Conservation (phyloP, 768 basidiomycete genomes). For the Coprinopsis sp. region DNA sequence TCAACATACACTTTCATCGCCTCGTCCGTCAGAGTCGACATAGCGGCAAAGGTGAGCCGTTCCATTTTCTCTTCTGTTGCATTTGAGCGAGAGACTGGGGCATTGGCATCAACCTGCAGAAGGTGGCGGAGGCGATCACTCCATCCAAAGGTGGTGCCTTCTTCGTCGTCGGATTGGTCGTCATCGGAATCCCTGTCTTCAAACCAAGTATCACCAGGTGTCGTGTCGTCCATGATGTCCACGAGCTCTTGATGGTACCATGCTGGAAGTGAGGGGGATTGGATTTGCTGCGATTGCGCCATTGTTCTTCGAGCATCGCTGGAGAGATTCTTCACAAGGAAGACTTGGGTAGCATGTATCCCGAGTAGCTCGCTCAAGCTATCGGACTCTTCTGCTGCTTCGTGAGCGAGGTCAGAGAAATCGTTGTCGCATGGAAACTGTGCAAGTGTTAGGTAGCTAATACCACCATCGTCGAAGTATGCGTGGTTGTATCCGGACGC, state of each 20-base stretch:
- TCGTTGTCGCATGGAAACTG: constrained; percentile 18
- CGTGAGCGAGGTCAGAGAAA: constrained; percentile 7
- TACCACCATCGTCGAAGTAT: constrained; percentile 6
- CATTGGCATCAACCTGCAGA: constrained; percentile 1
- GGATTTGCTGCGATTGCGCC: too few relatives aligned
- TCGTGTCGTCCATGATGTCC: too few relatives aligned
- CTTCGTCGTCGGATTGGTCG: too few relatives aligned
- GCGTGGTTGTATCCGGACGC: constrained; percentile 16
- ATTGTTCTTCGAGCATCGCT: background rate
- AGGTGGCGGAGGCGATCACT: background rate
- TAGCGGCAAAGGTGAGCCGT: constrained; percentile 6
- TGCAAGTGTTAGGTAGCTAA: constrained; percentile 15
- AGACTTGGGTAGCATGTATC: background rate
- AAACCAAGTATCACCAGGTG: too few relatives aligned
- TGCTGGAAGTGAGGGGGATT: too few relatives aligned
- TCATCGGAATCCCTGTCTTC: too few relatives aligned
- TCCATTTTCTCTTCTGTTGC: background rate
- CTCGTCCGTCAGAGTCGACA: constrained; percentile 5
- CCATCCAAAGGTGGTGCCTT: too few relatives aligned
- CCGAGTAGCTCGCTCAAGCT: constrained; percentile 14
- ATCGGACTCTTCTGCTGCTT: constrained; percentile 15
- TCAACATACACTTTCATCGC: constrained; percentile 5
- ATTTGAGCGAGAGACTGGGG: background rate
- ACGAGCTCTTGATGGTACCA: too few relatives aligned
- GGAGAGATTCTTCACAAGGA: background rate